Percentiles rank a stretch among this genome's conserved stretches.
These are phyloP conservation scores for Platanthera guangdongensis DNA, from an alignment of 106 monocot genomes.

Conservation along the genomic window DNA sequence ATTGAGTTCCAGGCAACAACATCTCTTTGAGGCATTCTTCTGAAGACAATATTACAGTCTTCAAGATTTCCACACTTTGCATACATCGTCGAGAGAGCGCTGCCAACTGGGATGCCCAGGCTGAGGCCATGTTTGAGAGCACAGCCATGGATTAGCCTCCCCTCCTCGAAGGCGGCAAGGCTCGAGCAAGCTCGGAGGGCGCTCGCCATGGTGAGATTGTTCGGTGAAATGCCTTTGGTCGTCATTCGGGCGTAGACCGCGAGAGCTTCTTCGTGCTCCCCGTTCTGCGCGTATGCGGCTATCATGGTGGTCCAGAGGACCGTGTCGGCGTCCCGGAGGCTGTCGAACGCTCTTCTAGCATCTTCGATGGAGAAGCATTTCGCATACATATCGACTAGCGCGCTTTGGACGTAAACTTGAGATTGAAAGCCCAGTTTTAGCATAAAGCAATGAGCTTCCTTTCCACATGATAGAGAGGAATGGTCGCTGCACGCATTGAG, in stretches of 20 bases:
- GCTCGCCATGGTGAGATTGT: slow-evolving; percentile 50
- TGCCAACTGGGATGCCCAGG: slow-evolving; percentile 47
- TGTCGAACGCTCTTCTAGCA: slow-evolving; percentile 51
- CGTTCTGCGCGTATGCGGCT: slow-evolving; percentile 53
- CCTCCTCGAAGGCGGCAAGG: slow-evolving; percentile 43
- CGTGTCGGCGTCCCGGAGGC: slow-evolving; percentile 31
- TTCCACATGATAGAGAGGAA: slow-evolving; percentile 19
- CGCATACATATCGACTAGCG: slow-evolving; percentile 66
- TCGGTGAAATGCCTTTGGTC: slow-evolving; percentile 31
- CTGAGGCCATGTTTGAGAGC: slow-evolving; percentile 45
- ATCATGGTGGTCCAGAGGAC: slow-evolving; percentile 75
- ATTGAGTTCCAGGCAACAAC: slow-evolving; percentile 68
- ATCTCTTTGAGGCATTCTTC: slow-evolving; percentile 43
- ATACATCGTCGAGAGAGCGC: slow-evolving; percentile 52
- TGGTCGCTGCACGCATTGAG: slow-evolving; percentile 55
- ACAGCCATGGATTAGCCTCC: slow-evolving; percentile 52
- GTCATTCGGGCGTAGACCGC: slow-evolving; percentile 35
- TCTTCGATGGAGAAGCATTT: slow-evolving; percentile 36
- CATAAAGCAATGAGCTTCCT: slow-evolving; percentile 39
- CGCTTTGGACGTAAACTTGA: slow-evolving; percentile 44
- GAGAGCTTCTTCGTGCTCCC: slow-evolving; percentile 56
- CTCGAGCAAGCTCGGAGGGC: slow-evolving; percentile 51
- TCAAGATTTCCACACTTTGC: slow-evolving; percentile 55
- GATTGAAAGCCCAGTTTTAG: slow-evolving; percentile 55
- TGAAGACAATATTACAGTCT: slow-evolving; percentile 42